These are phyloP conservation scores for Myriosclerotinia duriaeana DNA, from an alignment of 2,329 filamentous ascomycete genomes.

Conservation along the genomic window DNA sequence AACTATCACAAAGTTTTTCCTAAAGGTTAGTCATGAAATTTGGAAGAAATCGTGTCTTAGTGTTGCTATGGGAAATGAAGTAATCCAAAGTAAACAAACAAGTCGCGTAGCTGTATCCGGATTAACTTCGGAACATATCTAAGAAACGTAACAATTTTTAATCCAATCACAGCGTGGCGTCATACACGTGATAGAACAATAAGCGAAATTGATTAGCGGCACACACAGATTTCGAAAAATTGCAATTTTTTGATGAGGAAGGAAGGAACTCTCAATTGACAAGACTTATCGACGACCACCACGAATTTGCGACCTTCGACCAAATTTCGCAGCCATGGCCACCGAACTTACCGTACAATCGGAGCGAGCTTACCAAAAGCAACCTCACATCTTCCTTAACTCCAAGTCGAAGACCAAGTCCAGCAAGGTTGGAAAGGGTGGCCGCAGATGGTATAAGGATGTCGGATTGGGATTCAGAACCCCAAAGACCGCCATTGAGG, in stretches of 20 bases:
- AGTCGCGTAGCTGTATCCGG: conserved; percentile 20
- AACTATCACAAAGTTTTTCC: background rate
- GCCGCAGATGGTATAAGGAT: conserved; percentile 99
- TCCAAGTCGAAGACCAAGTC: conserved; percentile 87
- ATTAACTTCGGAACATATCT: background rate
- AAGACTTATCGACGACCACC: conserved; percentile 27
- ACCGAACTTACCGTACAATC: conserved; percentile 99
- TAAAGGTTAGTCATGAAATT: conserved; percentile 18
- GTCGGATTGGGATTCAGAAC: conserved; percentile 99
- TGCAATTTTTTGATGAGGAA: conserved; percentile 17
- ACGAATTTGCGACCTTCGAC: conserved; percentile 39
- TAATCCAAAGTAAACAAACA: conserved; percentile 33
- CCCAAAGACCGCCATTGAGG: conserved; percentile 98
- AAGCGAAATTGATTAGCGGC: conserved; percentile 27
- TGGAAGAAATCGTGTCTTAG: conserved; percentile 22
- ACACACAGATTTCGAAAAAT: conserved; percentile 28
- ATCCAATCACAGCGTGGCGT: background rate
- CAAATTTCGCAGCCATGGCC: conserved; percentile 63
- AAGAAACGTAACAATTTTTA: background rate
- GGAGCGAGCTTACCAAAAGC: conserved; percentile 99
- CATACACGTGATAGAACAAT: too few species aligned
- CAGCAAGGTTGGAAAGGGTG: conserved; percentile 80
- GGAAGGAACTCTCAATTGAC: conserved; percentile 25
- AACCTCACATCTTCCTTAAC: conserved; percentile 99
- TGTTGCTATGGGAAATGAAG: conserved; percentile 28